These are phyloP conservation scores for Erodium moschatum DNA, from an alignment of 441 rosid species.

Conservation along the genomic window DNA sequence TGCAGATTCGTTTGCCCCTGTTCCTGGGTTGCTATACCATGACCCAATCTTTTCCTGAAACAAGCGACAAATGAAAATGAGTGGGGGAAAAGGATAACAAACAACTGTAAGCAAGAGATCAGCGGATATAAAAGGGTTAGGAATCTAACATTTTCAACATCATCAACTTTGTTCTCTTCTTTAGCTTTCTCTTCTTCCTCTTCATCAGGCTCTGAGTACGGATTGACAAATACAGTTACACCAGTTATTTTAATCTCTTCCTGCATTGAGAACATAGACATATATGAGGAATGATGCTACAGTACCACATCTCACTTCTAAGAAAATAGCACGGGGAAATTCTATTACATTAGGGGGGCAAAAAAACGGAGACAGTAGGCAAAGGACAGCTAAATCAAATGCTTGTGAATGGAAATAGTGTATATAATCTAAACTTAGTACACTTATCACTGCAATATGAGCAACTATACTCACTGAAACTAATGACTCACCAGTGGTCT, in stretches of 20 bases:
- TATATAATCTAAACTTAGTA: background rate
- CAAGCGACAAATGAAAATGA: slow-evolving; percentile 4
- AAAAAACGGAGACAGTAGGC: background rate
- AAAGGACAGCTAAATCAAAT: background rate
- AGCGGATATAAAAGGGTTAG: background rate
- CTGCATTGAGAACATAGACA: slow-evolving; percentile 32
- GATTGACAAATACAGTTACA: slow-evolving; percentile 71
- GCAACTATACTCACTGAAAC: background rate
- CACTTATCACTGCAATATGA: background rate
- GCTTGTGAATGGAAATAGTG: background rate
- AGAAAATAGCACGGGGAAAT: background rate
- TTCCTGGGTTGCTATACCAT: slow-evolving; percentile 92
- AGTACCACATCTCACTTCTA: slow-evolving; percentile 6
- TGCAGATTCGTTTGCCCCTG: slow-evolving; percentile 49
- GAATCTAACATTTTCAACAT: slow-evolving; percentile 61
- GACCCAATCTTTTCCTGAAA: slow-evolving; percentile 79
- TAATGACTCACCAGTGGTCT: slow-evolving; percentile 57
- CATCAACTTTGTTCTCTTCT: slow-evolving; percentile 36
- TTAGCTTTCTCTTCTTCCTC: slow-evolving; percentile 69
- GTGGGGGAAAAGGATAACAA: background rate
- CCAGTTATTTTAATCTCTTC: slow-evolving; percentile 73
- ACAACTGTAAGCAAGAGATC: slow-evolving; percentile 7
- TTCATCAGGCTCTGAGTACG: slow-evolving; percentile 70
- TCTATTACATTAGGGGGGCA: background rate
- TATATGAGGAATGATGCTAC: slow-evolving; percentile 9